Evolutionary conservation across 2,329 filamentous ascomycete species (phyloP).

Genomic region (Botrytis cinerea): DNA sequence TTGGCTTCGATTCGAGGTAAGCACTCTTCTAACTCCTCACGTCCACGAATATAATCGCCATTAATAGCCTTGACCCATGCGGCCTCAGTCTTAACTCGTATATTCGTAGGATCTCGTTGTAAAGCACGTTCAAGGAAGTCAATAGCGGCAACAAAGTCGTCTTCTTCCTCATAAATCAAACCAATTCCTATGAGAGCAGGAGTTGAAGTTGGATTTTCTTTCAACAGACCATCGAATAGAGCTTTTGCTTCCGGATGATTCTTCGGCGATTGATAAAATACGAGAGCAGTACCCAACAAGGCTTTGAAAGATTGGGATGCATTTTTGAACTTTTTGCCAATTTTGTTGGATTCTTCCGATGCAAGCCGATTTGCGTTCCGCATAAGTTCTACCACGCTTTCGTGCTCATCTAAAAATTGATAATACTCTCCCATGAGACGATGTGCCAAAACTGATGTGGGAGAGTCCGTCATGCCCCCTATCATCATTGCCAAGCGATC

Average conservation of each 20-base stretch:
- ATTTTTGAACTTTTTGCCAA: constrained; percentile 68
- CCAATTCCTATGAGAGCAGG: constrained; percentile 86
- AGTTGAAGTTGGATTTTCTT: constrained; percentile 74
- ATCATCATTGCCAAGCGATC: constrained; percentile 81
- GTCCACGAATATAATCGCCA: constrained; percentile 70
- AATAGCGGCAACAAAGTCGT: constrained; percentile 81
- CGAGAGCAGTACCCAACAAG: constrained; percentile 80
- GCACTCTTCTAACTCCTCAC: constrained; percentile 69
- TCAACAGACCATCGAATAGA: constrained; percentile 82
- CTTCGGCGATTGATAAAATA: constrained; percentile 86
- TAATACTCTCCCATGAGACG: constrained; percentile 84
- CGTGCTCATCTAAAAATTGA: constrained; percentile 79
- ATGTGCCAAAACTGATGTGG: constrained; percentile 77
- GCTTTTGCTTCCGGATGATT: constrained; percentile 84
- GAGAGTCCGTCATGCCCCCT: constrained; percentile 63
- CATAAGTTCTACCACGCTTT: constrained; percentile 76
- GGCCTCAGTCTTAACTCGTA: constrained; percentile 79
- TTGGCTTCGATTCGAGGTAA: constrained; percentile 65
- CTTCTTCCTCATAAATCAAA: constrained; percentile 88
- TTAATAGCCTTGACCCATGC: constrained; percentile 90
- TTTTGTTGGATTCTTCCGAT: constrained; percentile 61
- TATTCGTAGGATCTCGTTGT: constrained; percentile 69
- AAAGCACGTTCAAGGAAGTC: constrained; percentile 78
- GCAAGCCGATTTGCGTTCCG: constrained; percentile 69
- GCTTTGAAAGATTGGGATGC: constrained; percentile 74